Conservation (phyloP, 176 grass and related monocot genomes). For the barley (Hordeum vulgare) region DNA sequence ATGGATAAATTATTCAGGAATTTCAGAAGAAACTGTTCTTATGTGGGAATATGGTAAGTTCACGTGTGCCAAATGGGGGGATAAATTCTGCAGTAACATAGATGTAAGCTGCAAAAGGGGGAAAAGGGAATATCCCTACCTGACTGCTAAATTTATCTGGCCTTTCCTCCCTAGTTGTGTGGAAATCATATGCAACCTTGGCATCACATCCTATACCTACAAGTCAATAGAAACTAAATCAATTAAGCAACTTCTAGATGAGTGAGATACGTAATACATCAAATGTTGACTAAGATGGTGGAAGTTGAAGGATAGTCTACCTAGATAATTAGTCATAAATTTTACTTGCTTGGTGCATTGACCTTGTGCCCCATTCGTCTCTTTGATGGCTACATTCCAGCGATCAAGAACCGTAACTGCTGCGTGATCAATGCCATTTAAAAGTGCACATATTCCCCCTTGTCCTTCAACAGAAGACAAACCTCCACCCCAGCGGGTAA, state of each 20-base stretch:
- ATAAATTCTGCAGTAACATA: background rate
- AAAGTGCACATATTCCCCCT: constrained; percentile 63
- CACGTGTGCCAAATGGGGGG: background rate
- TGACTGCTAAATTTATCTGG: constrained; percentile 87
- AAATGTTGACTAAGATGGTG: background rate
- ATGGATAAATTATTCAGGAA: background rate
- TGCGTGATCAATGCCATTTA: constrained; percentile 69
- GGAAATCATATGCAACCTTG: constrained; percentile 93
- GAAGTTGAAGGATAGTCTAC: constrained; percentile 25
- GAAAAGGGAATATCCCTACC: constrained; percentile 28
- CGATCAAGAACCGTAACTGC: constrained; percentile 83
- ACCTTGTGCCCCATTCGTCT: constrained; percentile 35
- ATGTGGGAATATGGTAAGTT: background rate
- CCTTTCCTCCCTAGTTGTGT: constrained; percentile 74
- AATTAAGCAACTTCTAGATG: background rate
- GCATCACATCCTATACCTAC: constrained; percentile 97
- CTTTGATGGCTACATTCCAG: constrained; percentile 75
- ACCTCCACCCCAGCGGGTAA: constrained; percentile 82
- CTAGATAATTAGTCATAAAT: constrained; percentile 97
- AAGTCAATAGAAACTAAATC: constrained; percentile 1
- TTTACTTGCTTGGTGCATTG: constrained; percentile 57
- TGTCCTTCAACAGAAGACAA: constrained; percentile 74
- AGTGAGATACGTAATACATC: background rate
- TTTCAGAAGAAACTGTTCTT: background rate
- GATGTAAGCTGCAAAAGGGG: background rate